Evolutionary conservation across 140 eudicot genomes (phyloP).

Genomic region (Oenanthe javanica): DNA sequence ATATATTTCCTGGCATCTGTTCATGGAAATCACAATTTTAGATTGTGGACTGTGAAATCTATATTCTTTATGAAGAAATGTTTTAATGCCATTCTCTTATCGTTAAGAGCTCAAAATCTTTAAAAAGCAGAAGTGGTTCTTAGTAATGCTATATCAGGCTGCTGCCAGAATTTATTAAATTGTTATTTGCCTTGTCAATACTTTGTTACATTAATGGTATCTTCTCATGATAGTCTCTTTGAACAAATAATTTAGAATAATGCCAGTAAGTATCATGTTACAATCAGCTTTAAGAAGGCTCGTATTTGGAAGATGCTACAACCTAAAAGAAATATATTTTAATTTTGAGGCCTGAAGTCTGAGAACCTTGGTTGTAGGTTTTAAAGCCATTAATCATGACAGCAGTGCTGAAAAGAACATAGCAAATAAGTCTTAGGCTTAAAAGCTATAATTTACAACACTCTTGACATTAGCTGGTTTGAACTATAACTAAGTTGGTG

Average conservation of each 20-base stretch:
- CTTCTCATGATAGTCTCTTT: not conserved
- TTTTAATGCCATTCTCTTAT: not conserved
- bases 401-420: not conserved
- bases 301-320: not conserved
- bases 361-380: not conserved
- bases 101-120: not conserved
- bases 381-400: not conserved
- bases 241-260: not conserved
- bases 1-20: not conserved
- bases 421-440: not conserved
- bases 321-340: not conserved
- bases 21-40: not conserved
- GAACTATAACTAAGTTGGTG: not conserved
- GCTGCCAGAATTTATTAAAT: not conserved
- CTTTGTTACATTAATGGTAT: not conserved
- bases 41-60: not conserved
- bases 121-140: not conserved
- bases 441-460: not conserved
- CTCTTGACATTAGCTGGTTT: not conserved
- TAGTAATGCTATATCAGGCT: not conserved
- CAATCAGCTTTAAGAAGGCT: not conserved
- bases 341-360: not conserved
- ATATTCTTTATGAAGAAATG: not conserved
- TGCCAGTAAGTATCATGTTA: not conserved
- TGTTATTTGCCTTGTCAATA: not conserved